Conservation (phyloP, 257 asterid genomes). For the Capsicum baccatum region DNA sequence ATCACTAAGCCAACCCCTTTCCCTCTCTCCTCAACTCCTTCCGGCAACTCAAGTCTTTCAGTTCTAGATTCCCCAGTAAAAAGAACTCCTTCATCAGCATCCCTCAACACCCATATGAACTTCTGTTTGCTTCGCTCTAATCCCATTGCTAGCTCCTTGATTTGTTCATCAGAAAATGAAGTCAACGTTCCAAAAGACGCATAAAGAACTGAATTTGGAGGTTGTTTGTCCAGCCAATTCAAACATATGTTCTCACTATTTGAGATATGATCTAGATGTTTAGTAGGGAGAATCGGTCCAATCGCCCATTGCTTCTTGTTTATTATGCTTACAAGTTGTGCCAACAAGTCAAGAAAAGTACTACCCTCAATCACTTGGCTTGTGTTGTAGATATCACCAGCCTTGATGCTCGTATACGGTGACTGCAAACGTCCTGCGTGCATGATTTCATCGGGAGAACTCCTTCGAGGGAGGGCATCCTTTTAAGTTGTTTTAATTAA, state of each 20-base stretch:
- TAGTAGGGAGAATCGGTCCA: not conserved
- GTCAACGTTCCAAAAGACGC: not conserved
- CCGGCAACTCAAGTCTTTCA: not conserved
- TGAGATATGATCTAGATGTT: not conserved
- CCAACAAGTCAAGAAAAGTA: not conserved
- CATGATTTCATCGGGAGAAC: slow-evolving; percentile 11
- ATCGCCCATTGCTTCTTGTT: not conserved
- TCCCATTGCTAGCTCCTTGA: not conserved
- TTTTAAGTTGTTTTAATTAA: slow-evolving; percentile 26
- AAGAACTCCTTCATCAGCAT: not conserved
- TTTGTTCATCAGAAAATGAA: not conserved
- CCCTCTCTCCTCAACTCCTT: not conserved
- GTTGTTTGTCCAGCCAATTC: not conserved
- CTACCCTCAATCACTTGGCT: not conserved
- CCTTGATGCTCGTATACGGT: not conserved
- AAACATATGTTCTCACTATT: not conserved
- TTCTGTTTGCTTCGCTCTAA: slow-evolving; percentile 2
- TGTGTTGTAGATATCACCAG: not conserved
- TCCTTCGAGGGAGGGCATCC: slow-evolving; percentile 35
- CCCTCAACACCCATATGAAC: not conserved
- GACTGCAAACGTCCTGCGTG: not conserved
- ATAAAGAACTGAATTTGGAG: not conserved
- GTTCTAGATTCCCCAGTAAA: not conserved
- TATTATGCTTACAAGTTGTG: not conserved
- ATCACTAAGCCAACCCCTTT: not conserved